Base-by-base conservation (phyloP, 257 asterid species). In the Striga asiatica region DNA sequence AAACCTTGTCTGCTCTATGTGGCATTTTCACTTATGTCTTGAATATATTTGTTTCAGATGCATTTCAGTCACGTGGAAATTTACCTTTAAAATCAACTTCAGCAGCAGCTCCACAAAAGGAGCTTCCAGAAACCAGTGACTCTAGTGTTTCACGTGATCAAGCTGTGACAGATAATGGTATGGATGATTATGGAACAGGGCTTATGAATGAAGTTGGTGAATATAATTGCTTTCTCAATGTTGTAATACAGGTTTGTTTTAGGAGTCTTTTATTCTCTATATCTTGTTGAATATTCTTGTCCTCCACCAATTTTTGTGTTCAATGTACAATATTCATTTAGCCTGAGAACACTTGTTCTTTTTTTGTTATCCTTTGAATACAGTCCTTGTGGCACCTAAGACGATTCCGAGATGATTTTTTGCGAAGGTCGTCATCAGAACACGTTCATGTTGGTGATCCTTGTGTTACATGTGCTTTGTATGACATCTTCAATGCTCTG, bases 171-270 rank as follows among this genome's bases (percentile, higher is more conserved):
- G 72, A 73, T 60, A 53, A 47, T 64, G 63, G 89, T 59, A n/a
- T 60, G 24, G 98, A 81, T 60, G 60, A 74, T 38, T 81, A 73
- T 62, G 97, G 97, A 38, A 74, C 85, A 31, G 98, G 98, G 71
- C 78, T 91, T 13, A 84, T 73, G 74, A 91, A 91, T 68, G 97
- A 91, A 77, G 81, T 80, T 62, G 98, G 98, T 29, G 95, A 91
- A 81, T 87, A 91, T 67, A 91, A 91, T 74, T 91, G 98, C 73
- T 91, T 91, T 75, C 85, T 91, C 35, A 91, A 91, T 79, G 98
- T 91, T 77, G 88, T 91, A 65, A 91, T 91, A 70, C 98, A 91
- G 98, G 98, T 91, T 66, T 50, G 80, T 70, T 45, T 49, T 20
- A 28, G 20, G 50, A 51, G 54, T 48, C 39, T 57, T 29, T 41